Conservation (phyloP, 192 early-diverging fungal species). For the Coemansia sp. region DNA sequence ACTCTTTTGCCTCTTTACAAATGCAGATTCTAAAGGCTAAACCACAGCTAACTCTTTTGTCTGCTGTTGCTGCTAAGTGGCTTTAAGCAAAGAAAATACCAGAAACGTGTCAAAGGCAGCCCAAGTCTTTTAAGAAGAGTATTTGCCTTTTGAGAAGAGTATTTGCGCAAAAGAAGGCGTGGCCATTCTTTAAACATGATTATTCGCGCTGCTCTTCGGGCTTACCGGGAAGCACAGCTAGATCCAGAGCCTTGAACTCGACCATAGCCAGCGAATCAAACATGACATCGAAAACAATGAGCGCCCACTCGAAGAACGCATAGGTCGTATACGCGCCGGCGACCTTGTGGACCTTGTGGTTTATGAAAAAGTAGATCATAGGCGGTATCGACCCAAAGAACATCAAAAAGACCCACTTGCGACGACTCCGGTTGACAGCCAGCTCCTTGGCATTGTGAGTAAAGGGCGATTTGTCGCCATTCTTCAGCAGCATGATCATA, state of each 20-base stretch:
- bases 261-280: slow-evolving; percentile 71
- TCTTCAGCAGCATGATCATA: slow-evolving; percentile 62
- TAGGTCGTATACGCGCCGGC: slow-evolving; percentile 78
- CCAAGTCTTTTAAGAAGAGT: not conserved
- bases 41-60: not conserved
- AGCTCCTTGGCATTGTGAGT: slow-evolving; percentile 32
- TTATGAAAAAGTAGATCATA: slow-evolving; percentile 75
- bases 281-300: slow-evolving; percentile 75
- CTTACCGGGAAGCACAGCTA: slow-evolving; percentile 40
- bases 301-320: slow-evolving; percentile 81
- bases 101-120: not conserved
- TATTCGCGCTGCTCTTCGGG: slow-evolving; percentile 34
- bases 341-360: slow-evolving; percentile 72
- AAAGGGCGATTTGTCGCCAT: slow-evolving; percentile 45
- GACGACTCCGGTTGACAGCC: slow-evolving; percentile 52
- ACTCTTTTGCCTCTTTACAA: not conserved
- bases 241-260: slow-evolving; percentile 61
- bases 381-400: slow-evolving; percentile 73
- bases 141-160: not conserved
- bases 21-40: not conserved
- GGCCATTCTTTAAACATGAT: not conserved
- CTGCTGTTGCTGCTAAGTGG: not conserved
- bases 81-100: not conserved
- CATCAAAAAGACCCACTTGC: slow-evolving; percentile 51
- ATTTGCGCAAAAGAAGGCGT: not conserved